A percentile compares a stretch with the other conserved stretches of the same genome.
phyloP scores from a whole-genome alignment of 2,329 filamentous ascomycete species.

The Didymella arachidicola region DNA sequence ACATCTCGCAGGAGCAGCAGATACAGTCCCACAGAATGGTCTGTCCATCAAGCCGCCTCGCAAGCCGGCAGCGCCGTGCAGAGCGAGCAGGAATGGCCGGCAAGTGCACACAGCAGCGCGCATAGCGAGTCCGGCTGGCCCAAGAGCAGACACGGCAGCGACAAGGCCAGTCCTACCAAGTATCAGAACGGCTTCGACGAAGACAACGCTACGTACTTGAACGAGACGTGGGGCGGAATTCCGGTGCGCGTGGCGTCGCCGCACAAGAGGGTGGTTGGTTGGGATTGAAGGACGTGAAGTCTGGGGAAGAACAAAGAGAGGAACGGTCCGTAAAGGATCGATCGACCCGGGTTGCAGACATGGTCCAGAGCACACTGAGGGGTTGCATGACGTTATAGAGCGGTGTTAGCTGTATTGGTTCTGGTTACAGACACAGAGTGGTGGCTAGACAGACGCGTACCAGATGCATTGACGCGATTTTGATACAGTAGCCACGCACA shows the following conservation, averaged over 20 bases:
- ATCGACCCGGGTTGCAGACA: conserved; percentile 2
- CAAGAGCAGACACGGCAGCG: background rate
- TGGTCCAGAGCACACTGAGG: background rate
- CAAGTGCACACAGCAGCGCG: background rate
- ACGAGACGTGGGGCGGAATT: conserved; percentile 30
- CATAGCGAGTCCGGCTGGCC: background rate
- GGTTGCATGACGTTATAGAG: background rate
- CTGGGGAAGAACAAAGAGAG: conserved; percentile 8
- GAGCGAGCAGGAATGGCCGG: background rate
- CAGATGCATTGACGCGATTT: conserved; percentile 7
- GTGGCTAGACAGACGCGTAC: conserved; percentile 5
- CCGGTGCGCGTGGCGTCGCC: conserved; percentile 27
- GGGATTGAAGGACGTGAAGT: conserved; percentile 10
- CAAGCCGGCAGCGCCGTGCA: background rate
- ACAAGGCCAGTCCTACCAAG: background rate
- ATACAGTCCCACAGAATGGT: conserved; percentile 1
- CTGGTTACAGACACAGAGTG: background rate
- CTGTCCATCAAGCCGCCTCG: background rate
- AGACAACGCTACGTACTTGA: conserved; percentile 34
- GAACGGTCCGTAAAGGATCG: conserved; percentile 1
- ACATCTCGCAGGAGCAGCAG: background rate
- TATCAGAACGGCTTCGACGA: conserved; percentile 33
- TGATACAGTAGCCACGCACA: conserved; percentile 1
- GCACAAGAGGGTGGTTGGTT: conserved; percentile 16
- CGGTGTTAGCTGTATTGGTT: background rate